Conservation (phyloP, 495 filamentous ascomycete genomes). For the Haplographium delicatum region DNA sequence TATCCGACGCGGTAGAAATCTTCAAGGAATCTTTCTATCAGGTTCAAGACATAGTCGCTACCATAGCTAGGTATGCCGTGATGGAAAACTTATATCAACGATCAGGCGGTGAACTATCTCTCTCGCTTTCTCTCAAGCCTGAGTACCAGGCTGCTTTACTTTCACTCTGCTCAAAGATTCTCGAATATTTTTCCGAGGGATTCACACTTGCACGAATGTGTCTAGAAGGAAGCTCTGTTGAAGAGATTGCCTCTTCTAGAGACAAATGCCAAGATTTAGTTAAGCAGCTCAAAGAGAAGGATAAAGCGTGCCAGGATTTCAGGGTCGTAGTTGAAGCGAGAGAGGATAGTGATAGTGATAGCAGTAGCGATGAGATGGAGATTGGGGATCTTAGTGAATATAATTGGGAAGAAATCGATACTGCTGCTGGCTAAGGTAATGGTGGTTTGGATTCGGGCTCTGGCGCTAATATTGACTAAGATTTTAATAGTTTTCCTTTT, state of each 20-base stretch:
- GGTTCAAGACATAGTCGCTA: constrained; percentile 1
- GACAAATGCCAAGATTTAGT: not conserved
- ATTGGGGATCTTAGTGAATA: constrained; percentile 6
- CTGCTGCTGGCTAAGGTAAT: no score
- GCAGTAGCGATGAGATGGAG: not conserved
- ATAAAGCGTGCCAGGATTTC: constrained; percentile 10
- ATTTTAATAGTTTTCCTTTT: no score
- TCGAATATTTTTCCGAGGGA: constrained; percentile 3
- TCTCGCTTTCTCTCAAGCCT: constrained; percentile 1
- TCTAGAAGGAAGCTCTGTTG: not conserved
- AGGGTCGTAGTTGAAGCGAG: constrained; percentile 3
- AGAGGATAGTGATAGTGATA: constrained; percentile 10
- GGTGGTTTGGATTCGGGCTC: no score
- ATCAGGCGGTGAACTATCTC: constrained; percentile 3
- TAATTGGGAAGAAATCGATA: constrained; percentile 1
- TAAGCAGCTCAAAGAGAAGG: constrained; percentile 2
- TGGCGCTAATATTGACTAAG: no score
- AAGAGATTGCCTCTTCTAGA: not conserved
- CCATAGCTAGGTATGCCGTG: constrained; percentile 18
- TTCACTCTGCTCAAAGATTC: constrained; percentile 3
- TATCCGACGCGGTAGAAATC: constrained; percentile 47
- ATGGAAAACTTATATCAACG: constrained; percentile 20
- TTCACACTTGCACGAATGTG: not conserved
- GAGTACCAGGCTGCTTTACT: constrained; percentile 10
- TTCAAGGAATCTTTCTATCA: constrained; percentile 57